Evolutionary conservation across 2,329 filamentous ascomycete genomes (phyloP).

Genomic region (Teratosphaeria epicoccoides): DNA sequence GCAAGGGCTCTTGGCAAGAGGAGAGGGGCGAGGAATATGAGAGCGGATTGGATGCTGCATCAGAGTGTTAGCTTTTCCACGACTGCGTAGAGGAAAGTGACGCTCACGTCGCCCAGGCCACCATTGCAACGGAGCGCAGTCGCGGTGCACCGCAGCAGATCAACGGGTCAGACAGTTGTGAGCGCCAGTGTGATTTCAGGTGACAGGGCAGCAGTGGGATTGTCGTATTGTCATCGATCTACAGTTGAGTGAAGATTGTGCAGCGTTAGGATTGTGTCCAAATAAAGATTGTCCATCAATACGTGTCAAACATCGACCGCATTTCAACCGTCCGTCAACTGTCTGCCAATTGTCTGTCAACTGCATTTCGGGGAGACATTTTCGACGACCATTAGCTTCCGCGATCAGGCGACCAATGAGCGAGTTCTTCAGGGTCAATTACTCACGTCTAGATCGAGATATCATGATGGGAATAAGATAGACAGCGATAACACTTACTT

Average conservation of each 20-base stretch:
- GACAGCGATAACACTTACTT: no score
- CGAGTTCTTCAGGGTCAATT: no score
- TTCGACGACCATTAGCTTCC: background rate
- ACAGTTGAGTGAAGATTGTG: no score
- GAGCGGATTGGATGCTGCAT: conserved; percentile 33
- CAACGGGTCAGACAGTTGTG: background rate
- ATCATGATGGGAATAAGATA: no score
- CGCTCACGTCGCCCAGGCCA: conserved; percentile 3
- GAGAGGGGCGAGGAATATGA: conserved; percentile 55
- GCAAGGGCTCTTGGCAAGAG: conserved; percentile 56
- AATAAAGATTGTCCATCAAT: background rate
- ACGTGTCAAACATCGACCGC: background rate
- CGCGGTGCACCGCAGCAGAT: background rate
- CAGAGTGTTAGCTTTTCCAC: background rate
- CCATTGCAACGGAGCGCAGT: background rate
- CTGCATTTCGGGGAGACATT: background rate
- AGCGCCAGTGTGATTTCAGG: background rate
- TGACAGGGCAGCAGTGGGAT: background rate
- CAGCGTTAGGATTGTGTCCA: background rate
- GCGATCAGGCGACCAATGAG: background rate
- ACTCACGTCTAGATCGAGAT: no score
- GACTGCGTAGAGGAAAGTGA: background rate
- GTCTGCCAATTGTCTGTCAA: background rate
- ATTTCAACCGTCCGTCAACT: background rate
- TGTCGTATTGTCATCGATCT: no score